Evolutionary conservation across 352 stramenopile species (phyloP), one percentile per base, ranked within the genome.

Genomic region (Pythium angustatum): DNA sequence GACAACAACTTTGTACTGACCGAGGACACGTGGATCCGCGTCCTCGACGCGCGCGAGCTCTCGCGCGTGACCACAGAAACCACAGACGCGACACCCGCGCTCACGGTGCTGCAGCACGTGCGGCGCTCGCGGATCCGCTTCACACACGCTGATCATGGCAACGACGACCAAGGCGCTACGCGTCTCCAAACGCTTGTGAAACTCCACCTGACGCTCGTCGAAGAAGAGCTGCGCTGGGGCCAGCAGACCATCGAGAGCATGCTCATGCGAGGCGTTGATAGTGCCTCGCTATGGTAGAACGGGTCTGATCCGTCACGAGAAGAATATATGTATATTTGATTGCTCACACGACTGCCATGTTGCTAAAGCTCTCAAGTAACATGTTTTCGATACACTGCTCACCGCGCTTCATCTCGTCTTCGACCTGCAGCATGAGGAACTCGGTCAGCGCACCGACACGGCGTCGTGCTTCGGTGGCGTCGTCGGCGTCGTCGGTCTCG

Each of bases 361-460:
- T 50, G 24, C 9, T 31, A 26, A 63, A 49, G 11, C 28, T 47
- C 8, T 58, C 47, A 14, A 64, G 47, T 24, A 64, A 36, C 45
- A 51, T 58, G 26, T 58, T 58, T n/a, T 64, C 47, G 3, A 64
- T 31, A 24, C 14, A 24, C 21, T 64, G 58, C 47, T 64, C 58
- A n/a, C 31, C 47, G 5, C 45, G 47, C 33, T 36, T 40, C 2
- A 57, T 30, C n/a, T 64, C 58, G 36, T 64, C 58, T 24, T 64
- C 45, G 33, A 58, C 36, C 36, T 64, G 58, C 33, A 52, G 27
- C 54, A 61, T 61, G 22, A 64, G 34, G 30, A 64, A 64, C 45
- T 50, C 47, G 24, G 47, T 64, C 33, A 64, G 19, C 17, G 47
- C 47, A 3, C 31, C 47, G 0, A 30, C 45, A 9, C 30, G 34